Percentiles rank a stretch among this genome's conserved stretches.
Conservation (phyloP, 352 stramenopile genomes). For the Pythium vanterpoolii region DNA sequence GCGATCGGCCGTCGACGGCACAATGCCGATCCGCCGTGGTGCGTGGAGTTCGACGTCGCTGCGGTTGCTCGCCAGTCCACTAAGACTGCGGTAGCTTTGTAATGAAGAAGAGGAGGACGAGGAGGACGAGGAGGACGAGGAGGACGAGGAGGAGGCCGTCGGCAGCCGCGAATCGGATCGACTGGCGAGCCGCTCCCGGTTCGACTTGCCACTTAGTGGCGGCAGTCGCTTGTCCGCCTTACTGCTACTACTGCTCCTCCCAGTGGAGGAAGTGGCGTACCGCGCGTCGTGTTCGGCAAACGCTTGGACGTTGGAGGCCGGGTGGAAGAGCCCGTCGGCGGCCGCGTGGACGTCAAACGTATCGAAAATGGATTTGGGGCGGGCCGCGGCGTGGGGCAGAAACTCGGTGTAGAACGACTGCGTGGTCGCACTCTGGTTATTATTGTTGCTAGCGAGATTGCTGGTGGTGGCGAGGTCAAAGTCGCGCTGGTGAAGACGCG, state of each 20-base stretch:
- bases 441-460: neutral
- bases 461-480: conserved; percentile 1
- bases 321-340: conserved; percentile 73
- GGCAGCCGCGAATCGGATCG: conserved; percentile 29
- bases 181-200: conserved; percentile 27
- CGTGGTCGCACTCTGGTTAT: neutral
- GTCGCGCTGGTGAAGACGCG: conserved; percentile 24
- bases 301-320: conserved; percentile 66
- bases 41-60: conserved; percentile 67
- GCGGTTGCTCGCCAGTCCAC: conserved; percentile 29
- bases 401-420: conserved; percentile 31
- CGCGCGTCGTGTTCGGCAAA: conserved; percentile 80
- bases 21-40: conserved; percentile 32
- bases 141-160: conserved; percentile 14
- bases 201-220: conserved; percentile 18
- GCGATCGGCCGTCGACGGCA: conserved; percentile 55
- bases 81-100: conserved; percentile 8
- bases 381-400: conserved; percentile 14
- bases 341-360: conserved; percentile 57
- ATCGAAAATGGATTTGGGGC: conserved; percentile 43
- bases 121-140: neutral
- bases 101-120: too few relatives aligned
- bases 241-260: too few relatives aligned
- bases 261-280: conserved; percentile 34
- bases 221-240: conserved; percentile 16